Base-by-base conservation (phyloP, 345 rosid genomes). In the Zanthoxylum bungeanum region DNA sequence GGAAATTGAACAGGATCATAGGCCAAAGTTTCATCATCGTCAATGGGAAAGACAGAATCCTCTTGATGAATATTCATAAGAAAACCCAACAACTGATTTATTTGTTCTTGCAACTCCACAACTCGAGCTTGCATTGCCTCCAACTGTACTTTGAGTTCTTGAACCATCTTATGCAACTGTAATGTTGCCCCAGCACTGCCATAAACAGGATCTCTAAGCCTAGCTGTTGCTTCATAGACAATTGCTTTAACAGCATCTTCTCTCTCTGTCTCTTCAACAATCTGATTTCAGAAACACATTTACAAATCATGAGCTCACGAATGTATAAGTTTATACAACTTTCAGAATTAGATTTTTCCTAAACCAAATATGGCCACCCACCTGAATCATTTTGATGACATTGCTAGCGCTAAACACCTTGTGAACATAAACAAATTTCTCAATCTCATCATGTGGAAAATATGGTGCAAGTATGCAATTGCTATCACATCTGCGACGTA, bases 401-500 rank as follows among this genome's bases (percentile, higher is more conserved):
- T 82, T 82, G 75, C 83, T 82, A 19, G 83, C 85, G 5, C 85
- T 83, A 40, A 77, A 82, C 27, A 82, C 79, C 75, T 44, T 74
- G n/a, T 82, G 85, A 25, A 76, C 85, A 7, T 58, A 30, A 31
- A 75, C 74, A 33, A 79, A 79, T 37, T 72, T 77, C 49, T 74
- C 75, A 0, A 69, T 60, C 37, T 82, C 79, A 16, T 76, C 57
- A 0, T 47, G 16, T 1, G 83, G 81, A 46, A 82, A 82, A 57
- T 79, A 82, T 4, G 78, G 81, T 7, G 78, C 78, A 40, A 77
- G 78, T 27, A 67, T 5, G 64, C 81, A 77, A 16, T 68, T 63
- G 2, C 46, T 40, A 64, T 70, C 81, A 25, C 84, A 80, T 71
- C 76, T 67, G 34, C 84, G 62, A 36, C 80, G 80, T 3, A 74